Evolutionary conservation across 306 rosid genomes (phyloP), one percentile per base, ranked within the genome.

Genomic region (Mimosa pudica): DNA sequence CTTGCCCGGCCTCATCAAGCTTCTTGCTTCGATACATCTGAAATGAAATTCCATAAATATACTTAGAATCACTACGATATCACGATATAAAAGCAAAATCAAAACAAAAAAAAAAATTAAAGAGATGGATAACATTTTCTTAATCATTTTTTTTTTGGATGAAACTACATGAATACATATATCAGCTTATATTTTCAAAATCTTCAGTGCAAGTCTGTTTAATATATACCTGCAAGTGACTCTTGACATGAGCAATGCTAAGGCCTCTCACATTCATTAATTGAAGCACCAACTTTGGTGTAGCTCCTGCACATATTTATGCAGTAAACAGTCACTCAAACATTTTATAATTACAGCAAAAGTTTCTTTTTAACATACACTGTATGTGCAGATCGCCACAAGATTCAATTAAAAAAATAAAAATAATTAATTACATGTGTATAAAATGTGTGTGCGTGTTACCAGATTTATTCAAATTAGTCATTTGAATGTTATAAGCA

Each of bases 1-100:
- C 98, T 92, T 89, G 97, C 65, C 97, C 98, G 46, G 83, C 71
- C 79, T 89, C 94, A 61, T 90, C 97, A 71, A 92, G 96, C 85
- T 92, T 94, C 89, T 92, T 94, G 89, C 94, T 94, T 72, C 98
- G 88, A 14, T 92, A 92, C 97, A 94, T 94, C 98, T 94, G 89
- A 74, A 76, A 75, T 54, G 51, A 66, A 55, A 72, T 12, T 33
- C 3, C 18, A 67, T 38, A 38, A 38, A 38, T 48, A 42, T 6
- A 10, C 52, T 17, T 38, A 6, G 6, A 69, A 44, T 35, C 3
- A 30, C 67, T 61, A 16, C 41, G 4, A 46, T 57, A 18, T 35
- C 57, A 72, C 1, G 18, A 17, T 54, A 35, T 58, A 8, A 16
- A 52, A 52, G 14, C 30, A 42, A 36, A 48, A 5, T 52, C 73